Evolutionary conservation across 331 rosid species (phyloP).

Genomic region (Dryas integrifolia): DNA sequence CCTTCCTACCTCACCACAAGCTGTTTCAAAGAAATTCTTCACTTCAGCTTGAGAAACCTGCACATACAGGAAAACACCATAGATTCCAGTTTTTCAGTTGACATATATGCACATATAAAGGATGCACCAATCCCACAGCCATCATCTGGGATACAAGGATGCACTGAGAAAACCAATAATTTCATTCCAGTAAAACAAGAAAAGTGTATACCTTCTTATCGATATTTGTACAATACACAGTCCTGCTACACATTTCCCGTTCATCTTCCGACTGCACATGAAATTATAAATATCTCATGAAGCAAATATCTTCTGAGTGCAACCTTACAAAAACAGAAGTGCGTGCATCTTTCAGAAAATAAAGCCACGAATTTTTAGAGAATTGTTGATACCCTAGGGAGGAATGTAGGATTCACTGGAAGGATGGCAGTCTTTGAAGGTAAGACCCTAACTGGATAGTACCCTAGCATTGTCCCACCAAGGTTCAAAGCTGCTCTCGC

Average conservation of each 20-base stretch:
- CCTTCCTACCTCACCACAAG: constrained; percentile 81
- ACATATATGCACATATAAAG: neutral
- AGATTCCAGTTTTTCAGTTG: constrained; percentile 16
- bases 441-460: constrained; percentile 88
- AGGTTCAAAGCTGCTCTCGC: constrained; percentile 85
- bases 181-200: neutral
- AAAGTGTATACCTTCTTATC: constrained; percentile 67
- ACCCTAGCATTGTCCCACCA: constrained; percentile 92
- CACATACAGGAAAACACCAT: neutral
- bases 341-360: neutral
- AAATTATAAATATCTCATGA: constrained; percentile 18
- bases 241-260: constrained; percentile 92
- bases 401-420: constrained; percentile 96
- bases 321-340: neutral
- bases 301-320: neutral
- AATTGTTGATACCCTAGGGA: constrained; percentile 68
- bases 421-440: constrained; percentile 99
- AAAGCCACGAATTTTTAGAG: constrained; percentile 10
- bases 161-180: constrained; percentile 1
- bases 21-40: constrained; percentile 76
- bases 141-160: constrained; percentile 16
- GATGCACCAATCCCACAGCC: constrained; percentile 8
- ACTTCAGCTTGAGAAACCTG: constrained; percentile 93
- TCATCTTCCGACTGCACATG: constrained; percentile 82
- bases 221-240: constrained; percentile 94